phyloP scores from a whole-genome alignment of 306 rosid genomes.

The Cicer bijugum region DNA sequence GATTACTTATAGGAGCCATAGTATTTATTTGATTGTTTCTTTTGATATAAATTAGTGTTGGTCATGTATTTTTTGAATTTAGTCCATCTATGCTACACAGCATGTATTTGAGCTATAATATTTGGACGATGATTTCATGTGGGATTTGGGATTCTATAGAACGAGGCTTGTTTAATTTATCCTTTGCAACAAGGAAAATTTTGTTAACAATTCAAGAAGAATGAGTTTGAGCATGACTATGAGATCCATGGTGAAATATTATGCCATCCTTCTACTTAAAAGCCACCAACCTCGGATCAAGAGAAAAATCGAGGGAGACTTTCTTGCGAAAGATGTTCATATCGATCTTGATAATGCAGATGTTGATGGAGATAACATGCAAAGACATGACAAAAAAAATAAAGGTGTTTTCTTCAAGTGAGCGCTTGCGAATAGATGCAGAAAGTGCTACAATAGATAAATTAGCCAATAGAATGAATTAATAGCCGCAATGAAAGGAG shows the following conservation, averaged over 20 bases:
- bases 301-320: too few species aligned
- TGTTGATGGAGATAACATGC: too few species aligned
- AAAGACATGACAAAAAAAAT: too few species aligned
- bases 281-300: too few species aligned
- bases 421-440: too few species aligned
- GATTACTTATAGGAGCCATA: neutral
- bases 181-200: neutral
- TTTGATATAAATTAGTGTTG: neutral
- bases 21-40: constrained; percentile 7
- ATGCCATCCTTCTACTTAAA: too few species aligned
- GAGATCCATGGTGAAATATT: constrained; percentile 8
- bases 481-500: too few species aligned
- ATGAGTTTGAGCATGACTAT: constrained; percentile 2
- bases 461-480: too few species aligned
- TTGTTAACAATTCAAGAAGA: neutral
- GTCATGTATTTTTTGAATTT: constrained; percentile 13
- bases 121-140: neutral
- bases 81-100: neutral
- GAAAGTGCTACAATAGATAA: too few species aligned
- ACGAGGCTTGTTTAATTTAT: neutral
- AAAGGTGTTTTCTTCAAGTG: too few species aligned
- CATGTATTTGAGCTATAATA: neutral
- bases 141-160: constrained; percentile 10
- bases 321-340: too few species aligned
- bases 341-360: too few species aligned